These are phyloP conservation scores for Pseudocercospora pini-densiflorae DNA, from an alignment of 2,329 filamentous ascomycete genomes.

Conservation along the genomic window DNA sequence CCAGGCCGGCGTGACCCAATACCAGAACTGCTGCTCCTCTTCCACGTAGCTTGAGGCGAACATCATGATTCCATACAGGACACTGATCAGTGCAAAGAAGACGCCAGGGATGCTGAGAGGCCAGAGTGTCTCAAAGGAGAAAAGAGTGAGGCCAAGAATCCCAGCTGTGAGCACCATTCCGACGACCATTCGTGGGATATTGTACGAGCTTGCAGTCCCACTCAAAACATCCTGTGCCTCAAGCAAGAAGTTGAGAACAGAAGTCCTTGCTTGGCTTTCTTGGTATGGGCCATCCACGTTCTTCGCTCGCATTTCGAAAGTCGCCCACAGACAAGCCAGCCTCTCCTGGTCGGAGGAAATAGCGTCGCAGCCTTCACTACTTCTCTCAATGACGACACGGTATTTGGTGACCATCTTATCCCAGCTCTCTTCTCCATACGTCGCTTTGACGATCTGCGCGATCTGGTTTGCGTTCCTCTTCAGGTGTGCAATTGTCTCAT, in stretches of 20 bases:
- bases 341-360: slow-evolving; percentile 26
- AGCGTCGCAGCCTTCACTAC: slow-evolving; percentile 20
- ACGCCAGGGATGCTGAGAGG: slow-evolving; percentile 52
- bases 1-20: slow-evolving; percentile 82
- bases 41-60: slow-evolving; percentile 98
- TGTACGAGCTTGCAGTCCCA: slow-evolving; percentile 89
- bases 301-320: slow-evolving; percentile 20
- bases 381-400: background rate
- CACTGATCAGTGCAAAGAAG: slow-evolving; percentile 43
- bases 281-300: slow-evolving; percentile 15
- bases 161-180: slow-evolving; percentile 50
- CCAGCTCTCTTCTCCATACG: slow-evolving; percentile 56
- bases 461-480: slow-evolving; percentile 82
- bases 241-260: slow-evolving; percentile 61
- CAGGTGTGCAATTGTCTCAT: slow-evolving; percentile 64
- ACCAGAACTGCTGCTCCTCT: slow-evolving; percentile 99
- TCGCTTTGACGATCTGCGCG: slow-evolving; percentile 73
- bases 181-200: slow-evolving; percentile 65
- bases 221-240: slow-evolving; percentile 81
- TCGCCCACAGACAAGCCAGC: slow-evolving; percentile 35
- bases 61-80: slow-evolving; percentile 82
- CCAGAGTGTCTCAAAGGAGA: slow-evolving; percentile 36
- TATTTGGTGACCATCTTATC: slow-evolving; percentile 12
- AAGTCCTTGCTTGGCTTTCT: slow-evolving; percentile 5
- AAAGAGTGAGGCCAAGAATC: slow-evolving; percentile 47